Evolutionary conservation across 768 basidiomycete species (phyloP), one percentile per base, ranked within the genome.

Genomic region (Candolleomyces eurysporus): DNA sequence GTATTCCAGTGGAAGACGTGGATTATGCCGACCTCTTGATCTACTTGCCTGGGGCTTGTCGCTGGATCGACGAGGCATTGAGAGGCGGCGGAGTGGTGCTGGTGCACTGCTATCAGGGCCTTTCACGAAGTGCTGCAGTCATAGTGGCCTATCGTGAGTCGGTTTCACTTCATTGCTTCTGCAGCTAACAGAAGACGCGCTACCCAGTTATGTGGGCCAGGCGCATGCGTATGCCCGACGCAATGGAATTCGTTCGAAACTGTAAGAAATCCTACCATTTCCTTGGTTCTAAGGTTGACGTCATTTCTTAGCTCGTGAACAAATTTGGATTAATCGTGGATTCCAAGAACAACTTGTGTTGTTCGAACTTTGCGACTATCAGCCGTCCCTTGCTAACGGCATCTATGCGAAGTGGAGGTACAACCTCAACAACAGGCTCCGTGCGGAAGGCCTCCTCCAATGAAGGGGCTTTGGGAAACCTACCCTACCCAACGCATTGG

Each of bases 271-370:
- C 39, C 39, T 50, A 48, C 48, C 21, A 48, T 30, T 22, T 61
- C 48, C 52, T 30, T n/a, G 59, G 39, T 50, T 60, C 61, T 13
- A 61, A 21, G 11, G 36, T 36, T 8, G 60, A 16, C 10, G 13
- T 17, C n/a, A 26, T 40, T 7, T 36, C 63, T 55, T 65, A 91
- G 89, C 84, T 52, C 87, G 89, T 53, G 85, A 89, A 72, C 88
- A 90, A 67, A 88, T 90, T 57, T 91, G 89, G 89, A 82, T 85
- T 62, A 89, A 85, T 63, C 82, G 87, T n/a, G 90, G 89, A 48
- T 91, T 91, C 72, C 85, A 88, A 60, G 88, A 90, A 74, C 90
- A 92, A 66, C 81, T 92, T 30, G 85, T 90, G 39, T 75, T 92
- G 51, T 91, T 89, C 59, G 88, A 88, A 67, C 78, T 91, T 36